phyloP scores from a whole-genome alignment of 345 rosid species.

The Lepidium sativum region DNA sequence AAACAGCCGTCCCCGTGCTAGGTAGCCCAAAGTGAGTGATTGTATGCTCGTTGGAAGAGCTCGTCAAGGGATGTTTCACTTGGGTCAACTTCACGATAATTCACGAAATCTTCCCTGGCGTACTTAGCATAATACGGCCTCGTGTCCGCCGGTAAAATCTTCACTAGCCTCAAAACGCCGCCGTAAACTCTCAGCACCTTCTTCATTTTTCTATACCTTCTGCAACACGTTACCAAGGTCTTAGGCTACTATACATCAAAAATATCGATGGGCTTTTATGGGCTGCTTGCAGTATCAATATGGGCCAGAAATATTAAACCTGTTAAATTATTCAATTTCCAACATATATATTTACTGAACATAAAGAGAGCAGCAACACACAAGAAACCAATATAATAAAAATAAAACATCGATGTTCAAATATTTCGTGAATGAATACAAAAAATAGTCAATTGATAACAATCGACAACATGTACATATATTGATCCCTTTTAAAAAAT shows the following conservation, averaged over 20 bases:
- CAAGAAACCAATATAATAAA: background rate
- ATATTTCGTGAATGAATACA: background rate
- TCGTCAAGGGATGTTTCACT: constrained; percentile 49
- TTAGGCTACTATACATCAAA: background rate
- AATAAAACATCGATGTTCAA: background rate
- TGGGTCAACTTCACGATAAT: constrained; percentile 64
- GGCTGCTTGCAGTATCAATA: background rate
- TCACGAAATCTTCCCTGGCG: constrained; percentile 85
- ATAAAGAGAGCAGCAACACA: background rate
- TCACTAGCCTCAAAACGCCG: constrained; percentile 67
- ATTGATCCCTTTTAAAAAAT: background rate
- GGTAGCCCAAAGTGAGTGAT: constrained; percentile 94
- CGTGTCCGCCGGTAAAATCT: constrained; percentile 66
- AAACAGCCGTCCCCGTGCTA: too few relatives aligned
- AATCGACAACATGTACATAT: background rate
- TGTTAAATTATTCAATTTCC: background rate
- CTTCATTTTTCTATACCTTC: constrained; percentile 45
- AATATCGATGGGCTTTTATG: background rate
- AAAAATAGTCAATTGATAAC: background rate
- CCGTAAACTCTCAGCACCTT: constrained; percentile 67
- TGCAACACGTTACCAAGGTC: constrained; percentile 16
- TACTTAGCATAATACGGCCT: constrained; percentile 88
- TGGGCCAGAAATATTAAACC: background rate
- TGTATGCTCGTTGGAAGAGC: constrained; percentile 73
- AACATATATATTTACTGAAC: background rate